Evolutionary conservation across 192 early-diverging fungal species (phyloP), one percentile per base, ranked within the genome.

Genomic region (Podila verticillata): DNA sequence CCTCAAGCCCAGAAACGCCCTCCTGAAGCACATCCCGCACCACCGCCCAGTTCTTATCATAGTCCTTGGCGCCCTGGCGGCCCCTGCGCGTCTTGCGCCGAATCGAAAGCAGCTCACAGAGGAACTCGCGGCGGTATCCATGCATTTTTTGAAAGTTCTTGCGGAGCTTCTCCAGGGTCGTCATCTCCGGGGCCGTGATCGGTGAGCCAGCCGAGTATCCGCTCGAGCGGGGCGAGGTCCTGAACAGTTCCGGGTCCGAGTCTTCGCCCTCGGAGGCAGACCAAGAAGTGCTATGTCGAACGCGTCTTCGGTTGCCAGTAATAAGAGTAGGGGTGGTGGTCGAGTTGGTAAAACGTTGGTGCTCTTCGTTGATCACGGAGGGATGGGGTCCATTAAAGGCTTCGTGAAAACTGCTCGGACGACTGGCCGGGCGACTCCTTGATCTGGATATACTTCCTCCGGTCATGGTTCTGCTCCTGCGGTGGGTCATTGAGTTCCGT

Each of bases 51-150:
- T 84, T 81, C 12, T 66, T 65, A 56, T 84, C 83, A 64, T 84
- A 84, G 61, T 84, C 83, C 65, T 70, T 84, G 24, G 82, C 31
- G 59, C 79, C 83, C 34, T 88, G 66, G 22, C 85, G 80, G 36
- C 87, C 84, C 28, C 84, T 72, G 32, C 88, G 66, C 61, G 82
- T 88, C 65, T 88, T 85, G 31, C 89, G 75, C 22, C 89, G 73
- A 56, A 80, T 80, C 24, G 85, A 81, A 34, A 90, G 36, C 9
- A 90, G 72, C 26, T 90, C 86, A 31, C 85, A 79, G 34, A 90
- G 63, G 67, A 82, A 88, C 61, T 90, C 86, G n/a, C 89, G 75
- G n/a, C 89, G 73, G 47, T 84, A 84, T n/a, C 66, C 36, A 72
- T 90, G 87, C 88, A 87, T 87, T 44, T 66, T 59, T 48, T 85